Conservation (phyloP, 352 stramenopile genomes). For the Phytopythium vexans region DNA sequence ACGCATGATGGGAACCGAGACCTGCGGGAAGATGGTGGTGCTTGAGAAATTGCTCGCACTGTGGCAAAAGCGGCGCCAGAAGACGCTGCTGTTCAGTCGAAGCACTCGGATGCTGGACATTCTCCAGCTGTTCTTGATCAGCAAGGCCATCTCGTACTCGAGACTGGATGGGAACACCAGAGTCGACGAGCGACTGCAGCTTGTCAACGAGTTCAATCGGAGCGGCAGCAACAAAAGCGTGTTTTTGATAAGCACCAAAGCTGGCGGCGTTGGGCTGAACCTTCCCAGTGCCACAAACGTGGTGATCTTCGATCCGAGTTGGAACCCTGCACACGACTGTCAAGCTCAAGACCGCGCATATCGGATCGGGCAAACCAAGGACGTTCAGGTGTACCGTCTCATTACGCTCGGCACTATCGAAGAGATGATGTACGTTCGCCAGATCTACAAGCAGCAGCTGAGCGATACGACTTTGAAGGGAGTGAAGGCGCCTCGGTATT, state of each 20-base stretch:
- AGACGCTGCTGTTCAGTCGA: constrained; percentile 73
- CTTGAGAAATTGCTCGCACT: constrained; percentile 63
- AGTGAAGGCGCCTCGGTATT: constrained; percentile 62
- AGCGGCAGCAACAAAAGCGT: constrained; percentile 49
- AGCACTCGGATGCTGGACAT: constrained; percentile 83
- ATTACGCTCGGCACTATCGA: constrained; percentile 86
- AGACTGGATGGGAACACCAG: constrained; percentile 72
- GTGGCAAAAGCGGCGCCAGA: constrained; percentile 62
- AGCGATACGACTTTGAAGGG: constrained; percentile 79
- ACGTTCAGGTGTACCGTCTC: constrained; percentile 82
- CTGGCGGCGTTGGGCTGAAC: constrained; percentile 74
- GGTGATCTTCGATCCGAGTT: constrained; percentile 85
- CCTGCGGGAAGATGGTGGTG: constrained; percentile 83
- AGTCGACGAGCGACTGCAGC: constrained; percentile 66
- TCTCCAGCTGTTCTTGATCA: constrained; percentile 72
- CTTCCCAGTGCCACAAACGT: constrained; percentile 81
- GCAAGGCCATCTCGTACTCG: constrained; percentile 54
- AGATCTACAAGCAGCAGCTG: constrained; percentile 88
- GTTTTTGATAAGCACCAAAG: constrained; percentile 78
- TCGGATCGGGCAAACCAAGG: constrained; percentile 82
- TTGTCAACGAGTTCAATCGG: constrained; percentile 76
- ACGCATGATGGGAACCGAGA: constrained; percentile 53
- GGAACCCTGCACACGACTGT: constrained; percentile 85
- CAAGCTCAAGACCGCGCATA: constrained; percentile 84
- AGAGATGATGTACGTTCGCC: constrained; percentile 86